Evolutionary conservation across 108 stramenopile genomes (phyloP).

Genomic region (Discostella stelligeroides): DNA sequence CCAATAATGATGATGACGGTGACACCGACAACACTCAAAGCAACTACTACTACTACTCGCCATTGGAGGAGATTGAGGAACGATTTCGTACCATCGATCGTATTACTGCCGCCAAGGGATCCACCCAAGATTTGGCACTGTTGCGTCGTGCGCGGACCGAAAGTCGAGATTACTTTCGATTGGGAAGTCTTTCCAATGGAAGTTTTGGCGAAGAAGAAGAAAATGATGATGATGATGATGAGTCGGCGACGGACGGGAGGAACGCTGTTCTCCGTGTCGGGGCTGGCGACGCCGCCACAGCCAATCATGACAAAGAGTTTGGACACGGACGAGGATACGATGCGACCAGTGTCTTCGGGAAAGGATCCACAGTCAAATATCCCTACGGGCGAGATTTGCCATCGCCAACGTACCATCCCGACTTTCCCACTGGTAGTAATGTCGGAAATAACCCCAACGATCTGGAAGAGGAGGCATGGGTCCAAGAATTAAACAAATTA

Average conservation of each 20-base stretch:
- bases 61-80: conserved; percentile 54
- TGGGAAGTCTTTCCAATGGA: conserved; percentile 23
- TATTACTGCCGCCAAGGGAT: conserved; percentile 64
- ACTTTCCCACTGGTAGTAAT: conserved; percentile 30
- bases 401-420: conserved; percentile 40
- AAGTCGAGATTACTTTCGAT: conserved; percentile 29
- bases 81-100: conserved; percentile 69
- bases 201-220: conserved; percentile 44
- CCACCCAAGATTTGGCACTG: conserved; percentile 76
- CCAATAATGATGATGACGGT: too few species aligned
- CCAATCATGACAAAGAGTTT: conserved; percentile 27
- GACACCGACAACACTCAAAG: too few species aligned
- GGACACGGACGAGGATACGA: conserved; percentile 50
- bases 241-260: conserved; percentile 20
- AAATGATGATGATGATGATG: conserved; percentile 43
- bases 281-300: conserved; percentile 18
- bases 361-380: conserved; percentile 20
- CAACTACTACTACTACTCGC: conserved; percentile 29
- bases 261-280: too few species aligned
- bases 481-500: conserved; percentile 39
- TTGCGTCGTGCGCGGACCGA: conserved; percentile 55
- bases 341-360: conserved; percentile 54
- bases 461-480: conserved; percentile 45
- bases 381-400: conserved; percentile 38
- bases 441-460: conserved; percentile 41